Base-by-base conservation (phyloP, 208 protist genomes). In the Leishmania arabica region DNA sequence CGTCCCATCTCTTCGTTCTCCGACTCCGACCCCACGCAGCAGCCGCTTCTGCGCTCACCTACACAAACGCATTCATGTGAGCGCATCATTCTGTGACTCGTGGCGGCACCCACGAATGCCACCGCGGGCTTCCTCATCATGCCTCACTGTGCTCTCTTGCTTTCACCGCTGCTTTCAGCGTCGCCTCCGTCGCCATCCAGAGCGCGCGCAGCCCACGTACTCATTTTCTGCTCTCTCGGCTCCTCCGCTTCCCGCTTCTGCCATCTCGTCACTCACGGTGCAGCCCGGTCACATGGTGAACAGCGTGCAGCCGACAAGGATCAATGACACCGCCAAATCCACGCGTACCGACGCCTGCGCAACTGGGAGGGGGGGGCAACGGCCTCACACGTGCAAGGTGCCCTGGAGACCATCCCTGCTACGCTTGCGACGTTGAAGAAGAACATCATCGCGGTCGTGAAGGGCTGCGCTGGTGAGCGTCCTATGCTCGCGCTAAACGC, bases 271-370 rank as follows among this genome's bases (percentile, higher is more conserved):
- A 2, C 71, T 85, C 72, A 85, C 84, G 77, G 54, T 81, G 42
- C 80, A 81, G 69, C 72, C 82, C n/a, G 78, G 77, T 8, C 49
- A 71, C 45, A 71, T 88, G 78, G 80, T 88, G 68, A 82, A 84
- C 17, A 84, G 47, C 60, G 75, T 94, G 24, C 79, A 86, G 69
- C 77, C 81, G 56, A 78, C 88, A 80, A 87, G 88, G 77, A 88
- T 92, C 42, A 80, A 84, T 95, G 89, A 88, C 89, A 87, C 73
- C 89, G 84, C 27, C 84, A 94, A 85, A 90, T 92, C 45, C 92
- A 95, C 84, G 79, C 77, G 40, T 75, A 91, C 66, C 90, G 88
- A 24, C 81, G 82, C 69, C 81, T 93, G 70, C 84, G 80, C 79
- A 83, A 90, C 79, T 68, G 91, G 60, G 90, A 93, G 74, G 79